phyloP scores from a whole-genome alignment of 106 monocot species.

The Ottelia alismoides region DNA sequence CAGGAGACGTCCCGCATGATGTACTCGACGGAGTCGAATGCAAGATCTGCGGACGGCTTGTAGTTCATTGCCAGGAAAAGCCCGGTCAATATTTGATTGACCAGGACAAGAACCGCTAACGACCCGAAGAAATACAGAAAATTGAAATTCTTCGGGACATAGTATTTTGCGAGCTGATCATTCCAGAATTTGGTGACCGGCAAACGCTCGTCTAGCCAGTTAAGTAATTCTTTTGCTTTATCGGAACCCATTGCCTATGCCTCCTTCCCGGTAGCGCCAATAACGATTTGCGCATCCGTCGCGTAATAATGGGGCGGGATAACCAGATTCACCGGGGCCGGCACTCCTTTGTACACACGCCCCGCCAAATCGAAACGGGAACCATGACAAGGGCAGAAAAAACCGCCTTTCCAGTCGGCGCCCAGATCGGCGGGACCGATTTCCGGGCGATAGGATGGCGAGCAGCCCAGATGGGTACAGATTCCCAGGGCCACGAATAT shows the following conservation, averaged over 20 bases:
- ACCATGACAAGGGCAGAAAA: slow-evolving; percentile 37
- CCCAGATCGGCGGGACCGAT: too few relatives aligned
- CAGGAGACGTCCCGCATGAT: neutral
- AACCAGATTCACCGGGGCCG: slow-evolving; percentile 31
- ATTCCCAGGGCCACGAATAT: neutral
- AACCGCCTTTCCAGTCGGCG: too few relatives aligned
- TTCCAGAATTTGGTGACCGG: neutral
- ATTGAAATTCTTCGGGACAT: neutral
- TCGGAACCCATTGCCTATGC: neutral
- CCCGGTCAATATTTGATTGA: neutral
- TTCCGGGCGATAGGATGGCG: slow-evolving; percentile 1
- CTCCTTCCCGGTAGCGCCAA: neutral
- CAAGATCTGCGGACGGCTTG: neutral
- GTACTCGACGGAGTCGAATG: neutral
- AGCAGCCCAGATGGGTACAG: neutral
- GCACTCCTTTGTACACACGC: slow-evolving; percentile 34
- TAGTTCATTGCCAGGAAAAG: neutral
- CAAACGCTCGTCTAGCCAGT: neutral
- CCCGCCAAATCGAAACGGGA: slow-evolving; percentile 35
- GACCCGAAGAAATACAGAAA: neutral
- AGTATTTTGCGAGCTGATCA: neutral
- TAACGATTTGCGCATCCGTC: neutral
- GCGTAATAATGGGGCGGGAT: slow-evolving; percentile 24
- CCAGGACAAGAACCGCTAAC: neutral
- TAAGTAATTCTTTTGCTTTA: neutral